Evolutionary conservation across 768 basidiomycete species (phyloP).

Genomic region (Rhodotorula babjevae): DNA sequence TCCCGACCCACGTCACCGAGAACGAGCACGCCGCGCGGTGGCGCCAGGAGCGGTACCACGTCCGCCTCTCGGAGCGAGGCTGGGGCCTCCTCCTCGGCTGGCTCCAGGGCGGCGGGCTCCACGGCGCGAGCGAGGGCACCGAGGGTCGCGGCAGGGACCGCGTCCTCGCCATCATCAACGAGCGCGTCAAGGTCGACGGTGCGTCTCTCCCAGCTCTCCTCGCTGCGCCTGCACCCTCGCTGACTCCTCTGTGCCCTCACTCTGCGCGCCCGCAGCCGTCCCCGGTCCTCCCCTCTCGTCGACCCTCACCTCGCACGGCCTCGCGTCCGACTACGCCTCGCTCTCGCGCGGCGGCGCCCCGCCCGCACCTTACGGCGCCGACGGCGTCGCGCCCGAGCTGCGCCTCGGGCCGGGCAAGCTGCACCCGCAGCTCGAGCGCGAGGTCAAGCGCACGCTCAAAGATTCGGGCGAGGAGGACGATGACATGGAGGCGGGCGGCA

Average conservation of each 20-base stretch:
- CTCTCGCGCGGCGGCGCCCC: constrained; percentile 9
- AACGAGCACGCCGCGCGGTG: constrained; percentile 79
- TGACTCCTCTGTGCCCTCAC: background rate
- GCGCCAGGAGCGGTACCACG: constrained; percentile 79
- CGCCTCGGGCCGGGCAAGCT: constrained; percentile 81
- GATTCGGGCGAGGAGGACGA: constrained; percentile 56
- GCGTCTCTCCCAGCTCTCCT: constrained; percentile 40
- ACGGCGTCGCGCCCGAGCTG: constrained; percentile 46
- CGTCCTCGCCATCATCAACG: constrained; percentile 90
- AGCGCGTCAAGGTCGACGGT: constrained; percentile 87
- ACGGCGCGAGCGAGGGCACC: constrained; percentile 27
- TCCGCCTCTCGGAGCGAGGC: constrained; percentile 84
- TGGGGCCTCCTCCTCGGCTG: constrained; percentile 89
- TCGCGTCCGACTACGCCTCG: constrained; percentile 42
- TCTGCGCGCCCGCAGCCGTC: constrained; percentile 52
- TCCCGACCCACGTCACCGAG: constrained; percentile 76
- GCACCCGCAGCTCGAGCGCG: constrained; percentile 70
- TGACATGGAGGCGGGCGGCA: constrained; percentile 49
- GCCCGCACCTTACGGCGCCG: constrained; percentile 3
- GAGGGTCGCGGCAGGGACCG: constrained; percentile 72
- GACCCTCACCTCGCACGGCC: constrained; percentile 57
- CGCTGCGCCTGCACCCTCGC: no score
- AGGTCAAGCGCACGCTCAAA: constrained; percentile 70
- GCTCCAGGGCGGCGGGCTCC: constrained; percentile 76
- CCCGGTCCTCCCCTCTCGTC: constrained; percentile 62